phyloP scores from a whole-genome alignment of 257 asterid species.

The Verbascum thapsus region DNA sequence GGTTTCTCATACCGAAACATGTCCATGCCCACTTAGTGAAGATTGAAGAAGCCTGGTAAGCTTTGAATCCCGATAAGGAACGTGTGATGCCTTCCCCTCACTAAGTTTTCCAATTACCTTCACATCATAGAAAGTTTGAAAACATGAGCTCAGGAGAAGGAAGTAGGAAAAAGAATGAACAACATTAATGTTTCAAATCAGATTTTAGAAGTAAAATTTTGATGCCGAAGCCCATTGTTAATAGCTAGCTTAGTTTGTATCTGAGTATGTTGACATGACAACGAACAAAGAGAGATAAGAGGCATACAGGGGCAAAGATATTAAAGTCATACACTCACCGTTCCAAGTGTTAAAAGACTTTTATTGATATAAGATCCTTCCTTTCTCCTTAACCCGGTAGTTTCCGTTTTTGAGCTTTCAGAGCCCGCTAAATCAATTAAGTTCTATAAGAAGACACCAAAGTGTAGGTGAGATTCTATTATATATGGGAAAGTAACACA shows the following conservation, averaged over 20 bases:
- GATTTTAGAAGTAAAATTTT: constrained; percentile 14
- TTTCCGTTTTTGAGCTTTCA: constrained; percentile 98
- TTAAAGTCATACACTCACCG: constrained; percentile 53
- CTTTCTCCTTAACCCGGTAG: constrained; percentile 91
- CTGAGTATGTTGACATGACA: neutral
- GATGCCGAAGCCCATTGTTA: constrained; percentile 10
- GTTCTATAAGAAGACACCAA: constrained; percentile 55
- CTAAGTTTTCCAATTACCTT: constrained; percentile 98
- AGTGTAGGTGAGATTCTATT: constrained; percentile 15
- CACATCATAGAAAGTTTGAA: constrained; percentile 27
- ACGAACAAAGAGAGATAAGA: neutral
- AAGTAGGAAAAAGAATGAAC: constrained; percentile 6
- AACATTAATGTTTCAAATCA: constrained; percentile 2
- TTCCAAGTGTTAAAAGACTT: constrained; percentile 98
- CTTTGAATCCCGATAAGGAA: constrained; percentile 96
- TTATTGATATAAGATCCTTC: constrained; percentile 98
- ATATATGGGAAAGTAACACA: constrained; percentile 23
- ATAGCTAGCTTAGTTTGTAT: constrained; percentile 7
- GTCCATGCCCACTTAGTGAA: constrained; percentile 96
- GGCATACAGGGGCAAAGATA: neutral
- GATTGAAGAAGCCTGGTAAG: constrained; percentile 96
- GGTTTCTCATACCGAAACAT: constrained; percentile 72
- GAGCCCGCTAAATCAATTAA: constrained; percentile 98
- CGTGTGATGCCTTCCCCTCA: constrained; percentile 93
- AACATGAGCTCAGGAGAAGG: constrained; percentile 23